A percentile compares a stretch with the other conserved stretches of the same genome.
Evolutionary conservation across 2,329 filamentous ascomycete species (phyloP).

Genomic region (Exophiala spinifera): DNA sequence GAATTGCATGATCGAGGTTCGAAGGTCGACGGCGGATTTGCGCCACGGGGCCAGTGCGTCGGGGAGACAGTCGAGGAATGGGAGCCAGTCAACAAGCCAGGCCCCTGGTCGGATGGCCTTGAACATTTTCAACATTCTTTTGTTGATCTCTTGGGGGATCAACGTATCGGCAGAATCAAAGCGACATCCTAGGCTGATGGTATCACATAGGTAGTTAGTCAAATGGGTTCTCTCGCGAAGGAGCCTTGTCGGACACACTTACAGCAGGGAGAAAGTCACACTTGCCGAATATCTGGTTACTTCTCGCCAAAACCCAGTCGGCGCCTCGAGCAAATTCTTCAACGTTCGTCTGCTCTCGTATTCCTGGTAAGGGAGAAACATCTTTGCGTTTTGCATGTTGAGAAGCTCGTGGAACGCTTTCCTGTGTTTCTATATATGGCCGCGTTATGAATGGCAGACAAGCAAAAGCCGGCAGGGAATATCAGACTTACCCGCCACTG

Average conservation of each 20-base stretch:
- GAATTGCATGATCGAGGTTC: slow-evolving; percentile 10
- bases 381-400: slow-evolving; percentile 7
- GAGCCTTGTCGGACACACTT: neutral
- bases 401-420: slow-evolving; percentile 11
- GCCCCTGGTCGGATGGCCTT: slow-evolving; percentile 9
- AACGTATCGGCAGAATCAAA: slow-evolving; percentile 3
- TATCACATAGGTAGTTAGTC: neutral
- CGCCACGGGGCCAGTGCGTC: slow-evolving; percentile 34
- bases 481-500: slow-evolving; percentile 9
- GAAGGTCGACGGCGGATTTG: neutral
- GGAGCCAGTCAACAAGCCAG: slow-evolving; percentile 44
- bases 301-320: slow-evolving; percentile 4
- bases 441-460: neutral
- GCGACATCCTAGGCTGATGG: slow-evolving; percentile 12
- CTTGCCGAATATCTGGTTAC: slow-evolving; percentile 8
- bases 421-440: slow-evolving; percentile 16
- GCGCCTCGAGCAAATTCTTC: slow-evolving; percentile 6
- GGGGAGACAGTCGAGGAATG: slow-evolving; percentile 43
- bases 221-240: neutral
- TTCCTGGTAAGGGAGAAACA: slow-evolving; percentile 7
- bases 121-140: slow-evolving; percentile 10
- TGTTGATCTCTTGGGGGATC: slow-evolving; percentile 13
- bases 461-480: neutral
- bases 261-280: slow-evolving; percentile 18
- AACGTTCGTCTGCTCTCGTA: slow-evolving; percentile 7